A percentile compares a stretch with the other conserved stretches of the same genome.
These are phyloP conservation scores for Malbranchea zuffiana DNA, from an alignment of 2,329 filamentous ascomycete species.

Conservation along the genomic window DNA sequence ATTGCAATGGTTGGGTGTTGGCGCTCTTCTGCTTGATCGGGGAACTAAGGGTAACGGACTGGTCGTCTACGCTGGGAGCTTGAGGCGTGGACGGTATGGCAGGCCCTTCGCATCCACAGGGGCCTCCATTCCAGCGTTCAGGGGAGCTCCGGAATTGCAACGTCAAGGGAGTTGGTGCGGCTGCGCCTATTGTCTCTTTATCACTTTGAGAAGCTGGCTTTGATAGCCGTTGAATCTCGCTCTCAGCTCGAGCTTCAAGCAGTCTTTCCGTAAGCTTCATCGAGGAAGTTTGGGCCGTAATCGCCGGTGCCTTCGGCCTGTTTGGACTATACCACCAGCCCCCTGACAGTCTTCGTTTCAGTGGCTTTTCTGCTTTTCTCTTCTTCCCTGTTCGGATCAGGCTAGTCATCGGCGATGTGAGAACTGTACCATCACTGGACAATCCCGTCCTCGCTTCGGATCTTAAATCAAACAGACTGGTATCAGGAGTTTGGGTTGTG, in stretches of 20 bases:
- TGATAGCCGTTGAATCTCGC: conserved; percentile 6
- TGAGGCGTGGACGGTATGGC: conserved; percentile 2
- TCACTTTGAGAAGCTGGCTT: background rate
- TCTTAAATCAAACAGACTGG: no score
- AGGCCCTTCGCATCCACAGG: background rate
- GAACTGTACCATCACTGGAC: no score
- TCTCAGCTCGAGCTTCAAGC: conserved; percentile 14
- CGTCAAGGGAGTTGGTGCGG: background rate
- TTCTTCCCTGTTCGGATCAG: background rate
- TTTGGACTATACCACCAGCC: conserved; percentile 14
- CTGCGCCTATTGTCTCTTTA: no score
- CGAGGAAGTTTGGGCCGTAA: conserved; percentile 8
- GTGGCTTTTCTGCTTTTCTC: conserved; percentile 3
- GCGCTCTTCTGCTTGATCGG: conserved; percentile 2
- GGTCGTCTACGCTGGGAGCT: conserved; percentile 2
- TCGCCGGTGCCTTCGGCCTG: background rate
- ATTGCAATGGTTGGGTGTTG: conserved; percentile 1
- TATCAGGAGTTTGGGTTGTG: no score
- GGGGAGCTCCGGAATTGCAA: conserved; percentile 3
- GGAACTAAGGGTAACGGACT: background rate
- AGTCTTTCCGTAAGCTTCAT: conserved; percentile 12
- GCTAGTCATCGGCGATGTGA: no score
- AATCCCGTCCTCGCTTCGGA: no score
- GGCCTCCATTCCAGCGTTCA: background rate
- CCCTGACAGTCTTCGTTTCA: conserved; percentile 14